Evolutionary conservation across 2,329 filamentous ascomycete species (phyloP), one percentile per base, ranked within the genome.

Genomic region (Juglanconis oblonga): DNA sequence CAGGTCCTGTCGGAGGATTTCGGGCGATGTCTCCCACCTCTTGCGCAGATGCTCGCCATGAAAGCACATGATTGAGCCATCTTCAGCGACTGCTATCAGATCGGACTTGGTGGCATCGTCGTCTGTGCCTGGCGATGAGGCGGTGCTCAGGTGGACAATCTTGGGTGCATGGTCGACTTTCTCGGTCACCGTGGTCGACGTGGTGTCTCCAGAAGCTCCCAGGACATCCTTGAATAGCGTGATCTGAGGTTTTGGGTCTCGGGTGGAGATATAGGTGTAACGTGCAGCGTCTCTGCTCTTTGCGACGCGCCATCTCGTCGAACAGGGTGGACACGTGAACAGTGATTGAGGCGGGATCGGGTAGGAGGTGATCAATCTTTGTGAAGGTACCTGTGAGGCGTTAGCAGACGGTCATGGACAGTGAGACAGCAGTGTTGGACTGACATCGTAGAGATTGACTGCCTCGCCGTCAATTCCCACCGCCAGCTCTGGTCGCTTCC

Each of bases 391-490:
- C 86, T 89, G 64, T 11, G 6, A 14, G 4, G n/a, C 7, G 56
- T 72, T 61, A 72, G 65, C 55, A n/a, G 2, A 32, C 13, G 11
- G 5, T 44, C 5, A 1, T 31, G 13, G n/a, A 32, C 17, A 7
- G 4, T 32, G 47, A 56, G 52, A 70, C 29, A 13, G 31, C 13
- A 11, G 38, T 9, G 40, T 38, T 35, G 17, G 9, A 61, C 83
- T 67, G 67, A 87, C 84, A 78, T 88, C 84, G 67, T 89, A 89
- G 47, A 89, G 80, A 65, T 86, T 88, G 3, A 86, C 76, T 4
- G 84, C 82, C 69, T 88, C 86, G 62, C 86, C 86, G 70, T 89
- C 84, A 67, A 75, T 81, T 24, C 86, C 86, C 33, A 88, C 83
- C 9, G 80, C 82, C 52, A 89, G 70, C 68, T 89, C 86, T 9